Percentiles rank a stretch among this genome's conserved stretches.
phyloP scores from a whole-genome alignment of 1,284 basidiomycete genomes.

The Fomitopsis betulina region DNA sequence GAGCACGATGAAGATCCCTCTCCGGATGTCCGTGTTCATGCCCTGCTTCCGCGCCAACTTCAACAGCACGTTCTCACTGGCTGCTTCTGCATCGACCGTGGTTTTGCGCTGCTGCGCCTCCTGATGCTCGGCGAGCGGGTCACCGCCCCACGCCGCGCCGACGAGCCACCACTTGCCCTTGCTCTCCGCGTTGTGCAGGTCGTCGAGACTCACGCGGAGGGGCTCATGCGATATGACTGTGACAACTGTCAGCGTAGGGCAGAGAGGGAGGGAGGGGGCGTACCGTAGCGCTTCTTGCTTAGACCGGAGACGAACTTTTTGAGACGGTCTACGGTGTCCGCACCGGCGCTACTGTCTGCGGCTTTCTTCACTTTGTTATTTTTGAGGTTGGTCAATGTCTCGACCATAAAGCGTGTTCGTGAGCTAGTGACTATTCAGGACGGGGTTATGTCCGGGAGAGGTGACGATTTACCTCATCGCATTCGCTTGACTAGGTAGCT shows the following conservation, averaged over 20 bases:
- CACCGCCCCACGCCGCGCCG: conserved; percentile 93
- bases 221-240: conserved; percentile 81
- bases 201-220: conserved; percentile 78
- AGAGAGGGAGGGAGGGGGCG: conserved; percentile 20
- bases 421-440: conserved; percentile 44
- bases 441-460: not conserved
- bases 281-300: conserved; percentile 74
- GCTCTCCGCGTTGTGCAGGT: conserved; percentile 79
- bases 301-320: conserved; percentile 80
- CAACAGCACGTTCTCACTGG: conserved; percentile 51
- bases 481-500: conserved; percentile 53
- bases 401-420: conserved; percentile 88
- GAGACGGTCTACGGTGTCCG: conserved; percentile 76
- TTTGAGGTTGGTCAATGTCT: conserved; percentile 85
- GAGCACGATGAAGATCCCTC: conserved; percentile 88
- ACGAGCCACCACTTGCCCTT: conserved; percentile 99
- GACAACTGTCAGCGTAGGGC: not conserved
- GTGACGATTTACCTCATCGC: conserved; percentile 50
- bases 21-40: conserved; percentile 96
- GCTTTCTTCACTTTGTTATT: conserved; percentile 82
- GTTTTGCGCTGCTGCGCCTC: conserved; percentile 48
- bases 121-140: conserved; percentile 76
- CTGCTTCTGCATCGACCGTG: conserved; percentile 20
- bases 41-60: conserved; percentile 90
- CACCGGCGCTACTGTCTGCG: conserved; percentile 52